Evolutionary conservation across 257 asterid genomes (phyloP).

Genomic region (Haberlea rhodopensis): DNA sequence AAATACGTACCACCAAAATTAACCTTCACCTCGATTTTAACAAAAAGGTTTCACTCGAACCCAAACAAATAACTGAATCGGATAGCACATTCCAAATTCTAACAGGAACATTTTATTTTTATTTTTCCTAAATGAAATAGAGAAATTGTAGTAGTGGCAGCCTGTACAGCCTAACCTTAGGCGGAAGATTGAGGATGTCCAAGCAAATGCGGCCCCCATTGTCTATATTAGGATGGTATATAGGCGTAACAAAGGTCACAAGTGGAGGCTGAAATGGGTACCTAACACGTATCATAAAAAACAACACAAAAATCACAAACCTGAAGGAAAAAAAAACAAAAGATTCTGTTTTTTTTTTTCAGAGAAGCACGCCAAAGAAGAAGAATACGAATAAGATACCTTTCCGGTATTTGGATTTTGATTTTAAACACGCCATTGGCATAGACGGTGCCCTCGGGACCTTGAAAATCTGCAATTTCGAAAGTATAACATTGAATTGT

Average conservation of each 20-base stretch:
- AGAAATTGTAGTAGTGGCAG: too few species aligned
- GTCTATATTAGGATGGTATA: slow-evolving; percentile 84
- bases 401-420: slow-evolving; percentile 72
- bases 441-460: slow-evolving; percentile 76
- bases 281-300: slow-evolving; percentile 33
- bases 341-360: too few species aligned
- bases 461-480: slow-evolving; percentile 50
- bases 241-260: slow-evolving; percentile 73
- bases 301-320: slow-evolving; percentile 14
- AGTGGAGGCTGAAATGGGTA: slow-evolving; percentile 89
- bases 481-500: not conserved
- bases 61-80: too few species aligned
- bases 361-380: not conserved
- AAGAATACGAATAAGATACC: slow-evolving; percentile 31
- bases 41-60: too few species aligned
- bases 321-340: not conserved
- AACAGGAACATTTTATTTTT: too few species aligned
- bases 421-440: slow-evolving; percentile 61
- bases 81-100: too few species aligned
- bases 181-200: slow-evolving; percentile 92
- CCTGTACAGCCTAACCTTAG: slow-evolving; percentile 63
- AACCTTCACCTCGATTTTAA: too few species aligned
- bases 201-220: slow-evolving; percentile 92
- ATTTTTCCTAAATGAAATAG: too few species aligned
- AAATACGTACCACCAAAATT: too few species aligned